phyloP scores from a whole-genome alignment of 352 stramenopile genomes.

The Peronospora belbahrii region DNA sequence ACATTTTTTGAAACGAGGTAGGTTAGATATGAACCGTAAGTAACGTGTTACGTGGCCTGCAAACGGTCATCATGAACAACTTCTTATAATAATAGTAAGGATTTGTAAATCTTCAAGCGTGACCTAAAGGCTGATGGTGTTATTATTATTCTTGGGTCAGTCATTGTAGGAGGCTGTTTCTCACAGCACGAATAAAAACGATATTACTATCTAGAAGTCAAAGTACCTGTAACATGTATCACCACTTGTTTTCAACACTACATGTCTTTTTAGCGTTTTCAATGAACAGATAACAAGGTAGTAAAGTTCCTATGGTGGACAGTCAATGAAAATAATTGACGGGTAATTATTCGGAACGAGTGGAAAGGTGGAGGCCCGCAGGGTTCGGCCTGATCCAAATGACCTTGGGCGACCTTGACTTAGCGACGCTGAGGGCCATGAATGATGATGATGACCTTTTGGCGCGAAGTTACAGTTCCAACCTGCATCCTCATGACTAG shows the following conservation, averaged over 20 bases:
- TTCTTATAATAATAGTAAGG: too few relatives aligned
- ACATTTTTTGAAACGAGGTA: too few relatives aligned
- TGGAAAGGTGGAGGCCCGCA: background rate
- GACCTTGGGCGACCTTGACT: background rate
- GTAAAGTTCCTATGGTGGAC: conserved; percentile 3
- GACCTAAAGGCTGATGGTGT: too few relatives aligned
- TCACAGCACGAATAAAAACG: too few relatives aligned
- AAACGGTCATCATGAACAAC: too few relatives aligned
- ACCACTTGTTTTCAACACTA: background rate
- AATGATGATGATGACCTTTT: too few relatives aligned
- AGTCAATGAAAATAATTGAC: conserved; percentile 13
- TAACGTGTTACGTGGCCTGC: too few relatives aligned
- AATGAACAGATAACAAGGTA: background rate
- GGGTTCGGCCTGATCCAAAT: background rate
- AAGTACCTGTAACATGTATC: background rate
- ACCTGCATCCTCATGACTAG: background rate
- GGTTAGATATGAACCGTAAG: too few relatives aligned
- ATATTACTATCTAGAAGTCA: background rate
- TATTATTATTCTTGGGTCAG: too few relatives aligned
- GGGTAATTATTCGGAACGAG: background rate
- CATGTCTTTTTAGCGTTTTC: too few relatives aligned
- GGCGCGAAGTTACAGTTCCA: conserved; percentile 3
- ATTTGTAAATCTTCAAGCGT: too few relatives aligned
- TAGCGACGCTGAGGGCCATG: background rate
- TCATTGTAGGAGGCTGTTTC: background rate